Percentiles rank a stretch among this genome's conserved stretches.
Evolutionary conservation across 2,329 filamentous ascomycete species (phyloP).

Genomic region (Periglandula ipomoeae): DNA sequence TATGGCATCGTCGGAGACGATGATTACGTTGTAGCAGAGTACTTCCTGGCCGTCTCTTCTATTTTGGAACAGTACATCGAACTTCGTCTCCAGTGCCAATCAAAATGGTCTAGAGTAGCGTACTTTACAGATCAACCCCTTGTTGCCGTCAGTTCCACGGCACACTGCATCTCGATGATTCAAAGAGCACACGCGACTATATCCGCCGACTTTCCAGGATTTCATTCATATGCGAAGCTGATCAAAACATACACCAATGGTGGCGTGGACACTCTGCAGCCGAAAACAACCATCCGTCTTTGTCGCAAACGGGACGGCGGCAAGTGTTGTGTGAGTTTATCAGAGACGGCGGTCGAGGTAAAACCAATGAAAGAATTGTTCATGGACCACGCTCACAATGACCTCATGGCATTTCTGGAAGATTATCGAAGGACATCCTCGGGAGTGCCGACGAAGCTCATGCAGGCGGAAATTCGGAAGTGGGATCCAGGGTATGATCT

Average conservation of each 20-base stretch:
- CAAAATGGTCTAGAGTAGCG: constrained; percentile 12
- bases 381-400: constrained; percentile 30
- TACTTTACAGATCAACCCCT: neutral
- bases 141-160: neutral
- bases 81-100: constrained; percentile 23
- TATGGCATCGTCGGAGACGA: constrained; percentile 15
- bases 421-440: constrained; percentile 35
- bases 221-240: constrained; percentile 33
- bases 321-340: neutral
- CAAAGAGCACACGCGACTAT: constrained; percentile 27
- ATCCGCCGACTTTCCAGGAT: constrained; percentile 35
- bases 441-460: constrained; percentile 36
- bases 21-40: constrained; percentile 21
- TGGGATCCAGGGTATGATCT: constrained; percentile 35
- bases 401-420: constrained; percentile 33
- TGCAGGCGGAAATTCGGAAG: constrained; percentile 26
- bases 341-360: neutral
- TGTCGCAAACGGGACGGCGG: neutral
- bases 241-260: constrained; percentile 31
- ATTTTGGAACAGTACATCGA: constrained; percentile 27
- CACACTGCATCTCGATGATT: constrained; percentile 21
- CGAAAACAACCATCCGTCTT: constrained; percentile 4
- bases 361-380: constrained; percentile 35
- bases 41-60: constrained; percentile 33
- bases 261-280: constrained; percentile 20